Base-by-base conservation (phyloP, 1,284 basidiomycete genomes). In the Cystobasidiaceae sp. region DNA sequence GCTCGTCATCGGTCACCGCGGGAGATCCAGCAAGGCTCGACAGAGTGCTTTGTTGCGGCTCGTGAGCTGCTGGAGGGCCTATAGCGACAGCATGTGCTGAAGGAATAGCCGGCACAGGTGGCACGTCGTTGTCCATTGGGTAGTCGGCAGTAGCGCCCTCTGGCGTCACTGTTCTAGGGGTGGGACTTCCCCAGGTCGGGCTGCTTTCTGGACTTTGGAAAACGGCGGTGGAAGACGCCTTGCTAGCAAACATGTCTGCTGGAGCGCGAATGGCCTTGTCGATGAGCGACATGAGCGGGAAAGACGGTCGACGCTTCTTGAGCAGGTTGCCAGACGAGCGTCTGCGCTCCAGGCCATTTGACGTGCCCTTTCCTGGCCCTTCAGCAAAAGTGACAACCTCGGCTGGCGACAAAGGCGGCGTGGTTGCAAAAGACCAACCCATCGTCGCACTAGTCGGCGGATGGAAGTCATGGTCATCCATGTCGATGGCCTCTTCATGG, bases 311-410 rank as follows among this genome's bases (percentile, higher is more conserved):
- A 19, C 61, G 39, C 27, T 64, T 64, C 25, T 52, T 51, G 25
- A 64, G 44, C 15, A 64, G 32, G 21, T 64, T 51, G 15, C 21
- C 23, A 23, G 54, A 56, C 6, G 54, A 56, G 32, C 44, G 45
- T 27, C 8, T 37, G 32, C 19, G 32, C 27, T 13, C 32, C 41
- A 13, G 37, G 28, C n/a, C n/a, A 37, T 44, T 44, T n/a, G 49
- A 62, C 25, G 28, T 33, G 49, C 60, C 19, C 33, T 37, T 37
- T 15, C 61, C 52, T 48, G 41, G 30, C 21, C 43, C 52, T 33
- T 64, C 61, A 13, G 52, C 61, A 28, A 55, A 64, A 8, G 61
- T 64, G 19, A 64, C 61, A 7, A 64, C n/a, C 44, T 64, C 61
- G 21, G 51, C 52, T 15, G 61, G 61, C n/a, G 61, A 62, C 23